Base-by-base conservation (phyloP, 2,329 filamentous ascomycete genomes). In the Epichloe hybrida region DNA sequence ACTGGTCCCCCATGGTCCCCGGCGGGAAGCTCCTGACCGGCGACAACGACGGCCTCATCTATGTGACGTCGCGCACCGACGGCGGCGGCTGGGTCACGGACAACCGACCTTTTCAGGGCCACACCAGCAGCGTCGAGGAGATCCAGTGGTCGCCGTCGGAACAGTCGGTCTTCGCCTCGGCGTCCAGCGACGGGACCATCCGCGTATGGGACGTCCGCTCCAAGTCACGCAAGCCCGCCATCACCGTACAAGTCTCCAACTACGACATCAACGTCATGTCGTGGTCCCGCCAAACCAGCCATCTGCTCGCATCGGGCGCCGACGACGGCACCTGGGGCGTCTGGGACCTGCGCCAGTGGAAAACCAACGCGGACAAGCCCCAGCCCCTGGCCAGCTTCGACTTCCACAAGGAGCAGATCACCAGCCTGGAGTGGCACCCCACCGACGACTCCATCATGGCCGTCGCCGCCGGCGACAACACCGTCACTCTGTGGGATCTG, bases 321-420 rank as follows among this genome's bases (percentile, higher is more conserved):
- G 93, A 98, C 62, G 88, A 96, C 63, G 93, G 93, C 38, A 82
- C 84, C 49, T 97, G 91, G 88, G 89, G 79, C 1, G 90, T 97
- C 23, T 98, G 93, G 93, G 93, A 98, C 67, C 72, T 98, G 62
- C 80, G 93, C 50, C 86, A 94, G 67, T 97, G 91, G 91, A 96
- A 95, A 72, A 67, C 65, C 51, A 65, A 72, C 35, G 70, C 71
- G 6, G 69, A 76, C 58, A 78, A 75, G 70, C 84, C 86, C 5
- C 83, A 83, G 46, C 86, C 93, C 1, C 86, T 97, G n/a, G 93
- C 93, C 3, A 86, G 84, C 60, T 98, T 97, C 71, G 77, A 82
- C 62, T 97, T 95, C 74, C 90, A 98, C 76, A 91, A 88, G 68
- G 88, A 96, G 68, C 93, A 95, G 60, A 88, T 98, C 61, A 98